These are phyloP conservation scores for Schizosaccharomyces cryophilus DNA, from an alignment of 805 yeast genomes.

Conservation along the genomic window DNA sequence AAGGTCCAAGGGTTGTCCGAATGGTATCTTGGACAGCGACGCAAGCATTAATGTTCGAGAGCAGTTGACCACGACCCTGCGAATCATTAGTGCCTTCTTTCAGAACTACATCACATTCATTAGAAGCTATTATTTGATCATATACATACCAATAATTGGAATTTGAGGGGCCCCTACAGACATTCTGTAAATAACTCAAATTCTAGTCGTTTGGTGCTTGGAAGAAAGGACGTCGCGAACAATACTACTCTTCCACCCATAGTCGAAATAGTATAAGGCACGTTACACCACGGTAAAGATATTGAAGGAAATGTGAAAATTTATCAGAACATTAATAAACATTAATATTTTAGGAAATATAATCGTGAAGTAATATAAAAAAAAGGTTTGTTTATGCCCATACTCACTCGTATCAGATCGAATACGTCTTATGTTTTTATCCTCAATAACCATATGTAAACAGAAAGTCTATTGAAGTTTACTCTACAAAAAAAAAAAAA, in stretches of 20 bases:
- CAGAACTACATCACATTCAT: slow-evolving; percentile 19
- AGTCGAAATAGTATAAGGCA: not conserved
- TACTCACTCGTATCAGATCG: no score
- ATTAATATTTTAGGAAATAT: no score
- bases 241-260: no score
- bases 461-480: no score
- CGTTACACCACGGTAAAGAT: no score
- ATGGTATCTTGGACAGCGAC: slow-evolving; percentile 88
- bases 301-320: no score
- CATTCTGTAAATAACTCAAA: not conserved
- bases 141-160: slow-evolving; percentile 1
- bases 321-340: no score
- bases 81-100: slow-evolving; percentile 95
- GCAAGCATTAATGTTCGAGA: slow-evolving; percentile 90
- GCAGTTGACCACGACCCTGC: slow-evolving; percentile 89
- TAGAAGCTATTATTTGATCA: not conserved
- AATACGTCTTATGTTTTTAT: no score
- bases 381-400: no score
- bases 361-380: no score
- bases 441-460: no score
- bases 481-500: no score
- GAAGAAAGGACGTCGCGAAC: not conserved
- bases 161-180: slow-evolving; percentile 1
- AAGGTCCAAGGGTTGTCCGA: slow-evolving; percentile 85
- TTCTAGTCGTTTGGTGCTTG: not conserved